phyloP scores from a whole-genome alignment of 495 filamentous ascomycete genomes.

The Thermothielavioides terrestris region DNA sequence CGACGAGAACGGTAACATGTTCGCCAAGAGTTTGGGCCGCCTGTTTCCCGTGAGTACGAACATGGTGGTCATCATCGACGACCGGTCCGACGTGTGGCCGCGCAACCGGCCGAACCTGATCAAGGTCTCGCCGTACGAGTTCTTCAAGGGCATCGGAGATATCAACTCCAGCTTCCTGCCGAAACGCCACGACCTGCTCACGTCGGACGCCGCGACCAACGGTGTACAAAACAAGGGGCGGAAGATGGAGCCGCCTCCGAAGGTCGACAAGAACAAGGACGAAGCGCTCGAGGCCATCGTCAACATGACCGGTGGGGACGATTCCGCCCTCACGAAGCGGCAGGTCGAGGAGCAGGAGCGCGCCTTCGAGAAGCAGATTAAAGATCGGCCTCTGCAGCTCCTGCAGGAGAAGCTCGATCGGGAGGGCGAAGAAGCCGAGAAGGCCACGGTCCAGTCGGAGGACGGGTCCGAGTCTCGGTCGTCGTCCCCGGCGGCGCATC shows the following conservation, averaged over 20 bases:
- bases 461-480: constrained; percentile 23
- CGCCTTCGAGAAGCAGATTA: constrained; percentile 77
- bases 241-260: constrained; percentile 6
- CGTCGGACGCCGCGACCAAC: constrained; percentile 19
- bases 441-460: constrained; percentile 34
- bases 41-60: constrained; percentile 95
- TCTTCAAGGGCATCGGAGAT: constrained; percentile 95
- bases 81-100: constrained; percentile 96
- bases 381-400: constrained; percentile 75
- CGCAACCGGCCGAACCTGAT: constrained; percentile 87
- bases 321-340: constrained; percentile 58
- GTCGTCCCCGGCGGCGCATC: constrained; percentile 35
- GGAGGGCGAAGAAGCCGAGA: constrained; percentile 60
- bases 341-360: constrained; percentile 79
- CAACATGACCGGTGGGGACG: constrained; percentile 50
- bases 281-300: constrained; percentile 64
- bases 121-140: constrained; percentile 91
- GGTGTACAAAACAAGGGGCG: constrained; percentile 13
- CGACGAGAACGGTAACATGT: constrained; percentile 90
- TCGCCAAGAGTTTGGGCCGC: constrained; percentile 78
- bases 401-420: constrained; percentile 83
- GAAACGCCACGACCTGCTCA: constrained; percentile 67
- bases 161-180: constrained; percentile 98
- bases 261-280: constrained; percentile 15
- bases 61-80: constrained; percentile 99